Evolutionary conservation across 176 grass and related monocot genomes (phyloP).

Genomic region (Oryza nivara): DNA sequence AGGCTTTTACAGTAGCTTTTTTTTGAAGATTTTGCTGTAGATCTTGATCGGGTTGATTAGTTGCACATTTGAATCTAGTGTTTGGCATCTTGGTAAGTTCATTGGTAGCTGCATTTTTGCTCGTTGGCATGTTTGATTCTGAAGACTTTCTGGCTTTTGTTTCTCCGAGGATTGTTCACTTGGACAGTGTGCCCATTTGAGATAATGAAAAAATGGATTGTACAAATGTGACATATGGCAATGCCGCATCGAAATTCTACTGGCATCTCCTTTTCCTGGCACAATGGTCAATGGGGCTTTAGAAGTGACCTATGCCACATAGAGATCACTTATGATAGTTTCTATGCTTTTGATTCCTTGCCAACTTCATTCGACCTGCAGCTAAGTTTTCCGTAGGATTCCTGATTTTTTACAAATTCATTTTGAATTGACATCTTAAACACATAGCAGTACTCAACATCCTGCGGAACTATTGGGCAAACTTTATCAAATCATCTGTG

Average conservation of each 20-base stretch:
- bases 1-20: not conserved
- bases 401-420: not conserved
- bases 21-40: not conserved
- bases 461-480: not conserved
- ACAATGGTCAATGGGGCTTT: not conserved
- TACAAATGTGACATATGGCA: not conserved
- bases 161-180: not conserved
- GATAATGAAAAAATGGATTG: not conserved
- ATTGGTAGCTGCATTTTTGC: conserved; percentile 7
- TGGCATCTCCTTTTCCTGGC: not conserved
- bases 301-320: not conserved
- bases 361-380: not conserved
- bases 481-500: not conserved
- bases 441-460: not conserved
- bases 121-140: not conserved
- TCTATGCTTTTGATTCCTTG: not conserved
- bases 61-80: not conserved
- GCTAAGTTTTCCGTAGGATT: not conserved
- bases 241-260: not conserved
- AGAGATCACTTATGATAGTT: not conserved
- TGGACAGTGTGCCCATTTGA: not conserved
- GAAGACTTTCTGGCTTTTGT: too few relatives aligned
- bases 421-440: not conserved
- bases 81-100: conserved; percentile 1
- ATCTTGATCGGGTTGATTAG: conserved; percentile 5